Percentiles rank a stretch among this genome's conserved stretches.
Evolutionary conservation across 2,329 filamentous ascomycete species (phyloP).

Genomic region (Monilinia fructigena): DNA sequence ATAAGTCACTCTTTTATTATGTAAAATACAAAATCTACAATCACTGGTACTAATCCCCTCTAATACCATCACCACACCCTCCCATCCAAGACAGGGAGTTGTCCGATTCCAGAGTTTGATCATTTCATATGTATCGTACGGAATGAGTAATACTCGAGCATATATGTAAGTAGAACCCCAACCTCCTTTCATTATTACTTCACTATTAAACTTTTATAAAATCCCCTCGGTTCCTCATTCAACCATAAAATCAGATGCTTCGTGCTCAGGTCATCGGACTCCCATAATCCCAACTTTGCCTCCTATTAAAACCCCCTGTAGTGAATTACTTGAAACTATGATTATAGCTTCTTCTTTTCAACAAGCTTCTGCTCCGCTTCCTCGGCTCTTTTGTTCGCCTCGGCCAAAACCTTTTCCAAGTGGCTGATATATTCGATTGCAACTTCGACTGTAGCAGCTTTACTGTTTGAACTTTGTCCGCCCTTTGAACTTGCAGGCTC

Average conservation of each 20-base stretch:
- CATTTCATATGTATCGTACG: neutral
- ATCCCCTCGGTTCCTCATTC: neutral
- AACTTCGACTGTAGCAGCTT: slow-evolving; percentile 95
- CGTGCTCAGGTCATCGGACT: slow-evolving; percentile 24
- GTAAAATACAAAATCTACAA: slow-evolving; percentile 2
- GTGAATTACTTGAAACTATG: neutral
- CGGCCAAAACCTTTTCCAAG: slow-evolving; percentile 69
- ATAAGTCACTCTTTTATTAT: neutral
- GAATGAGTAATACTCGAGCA: neutral
- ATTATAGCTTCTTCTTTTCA: slow-evolving; percentile 24
- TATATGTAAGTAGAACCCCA: neutral
- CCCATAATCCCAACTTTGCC: slow-evolving; percentile 2
- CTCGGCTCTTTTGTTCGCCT: slow-evolving; percentile 60
- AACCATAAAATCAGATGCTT: slow-evolving; percentile 13
- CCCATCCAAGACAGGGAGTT: neutral
- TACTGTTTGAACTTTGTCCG: slow-evolving; percentile 69
- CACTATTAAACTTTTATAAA: slow-evolving; percentile 11
- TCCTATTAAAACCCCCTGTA: slow-evolving; percentile 1
- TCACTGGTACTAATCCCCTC: neutral
- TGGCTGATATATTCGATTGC: slow-evolving; percentile 94
- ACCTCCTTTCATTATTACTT: neutral
- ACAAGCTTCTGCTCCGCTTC: slow-evolving; percentile 36
- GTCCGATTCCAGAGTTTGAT: neutral
- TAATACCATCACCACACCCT: neutral
- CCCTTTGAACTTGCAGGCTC: slow-evolving; percentile 45